phyloP scores from a whole-genome alignment of 768 basidiomycete genomes.

The Suillus paluster region DNA sequence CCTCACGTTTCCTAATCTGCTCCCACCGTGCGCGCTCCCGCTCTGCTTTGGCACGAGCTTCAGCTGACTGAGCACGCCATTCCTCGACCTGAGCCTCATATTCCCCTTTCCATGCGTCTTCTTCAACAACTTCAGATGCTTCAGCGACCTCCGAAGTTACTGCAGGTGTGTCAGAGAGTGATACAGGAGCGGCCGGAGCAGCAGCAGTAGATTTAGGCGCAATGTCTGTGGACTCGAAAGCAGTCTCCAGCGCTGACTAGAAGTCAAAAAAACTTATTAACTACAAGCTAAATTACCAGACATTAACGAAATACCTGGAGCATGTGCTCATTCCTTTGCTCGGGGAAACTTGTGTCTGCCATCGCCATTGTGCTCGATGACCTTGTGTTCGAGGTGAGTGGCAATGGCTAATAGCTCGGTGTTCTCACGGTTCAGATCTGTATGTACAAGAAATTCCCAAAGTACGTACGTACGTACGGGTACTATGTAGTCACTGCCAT shows the following conservation, averaged over 20 bases:
- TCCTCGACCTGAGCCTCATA: constrained; percentile 69
- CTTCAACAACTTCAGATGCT: constrained; percentile 13
- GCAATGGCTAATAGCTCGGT: too few species aligned
- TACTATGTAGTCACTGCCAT: background rate
- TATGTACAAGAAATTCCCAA: too few species aligned
- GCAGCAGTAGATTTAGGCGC: constrained; percentile 15
- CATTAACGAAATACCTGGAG: constrained; percentile 22
- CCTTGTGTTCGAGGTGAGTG: background rate
- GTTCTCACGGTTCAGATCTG: too few species aligned
- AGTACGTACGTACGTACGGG: too few species aligned
- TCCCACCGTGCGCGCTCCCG: constrained; percentile 76
- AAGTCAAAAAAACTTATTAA: background rate
- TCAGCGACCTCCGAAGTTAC: background rate
- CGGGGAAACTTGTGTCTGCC: constrained; percentile 30
- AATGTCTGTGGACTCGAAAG: constrained; percentile 31
- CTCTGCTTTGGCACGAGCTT: constrained; percentile 76
- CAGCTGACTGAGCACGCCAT: constrained; percentile 77
- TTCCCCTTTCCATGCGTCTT: constrained; percentile 65
- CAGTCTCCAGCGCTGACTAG: constrained; percentile 30
- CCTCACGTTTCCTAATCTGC: constrained; percentile 49
- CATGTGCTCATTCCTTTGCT: constrained; percentile 27
- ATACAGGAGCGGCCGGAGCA: constrained; percentile 1
- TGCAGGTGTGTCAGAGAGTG: constrained; percentile 2
- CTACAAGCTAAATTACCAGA: background rate
- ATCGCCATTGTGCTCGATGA: constrained; percentile 17